Evolutionary conservation across 768 basidiomycete genomes (phyloP), one percentile per base, ranked within the genome.

Genomic region (Russula lepida): DNA sequence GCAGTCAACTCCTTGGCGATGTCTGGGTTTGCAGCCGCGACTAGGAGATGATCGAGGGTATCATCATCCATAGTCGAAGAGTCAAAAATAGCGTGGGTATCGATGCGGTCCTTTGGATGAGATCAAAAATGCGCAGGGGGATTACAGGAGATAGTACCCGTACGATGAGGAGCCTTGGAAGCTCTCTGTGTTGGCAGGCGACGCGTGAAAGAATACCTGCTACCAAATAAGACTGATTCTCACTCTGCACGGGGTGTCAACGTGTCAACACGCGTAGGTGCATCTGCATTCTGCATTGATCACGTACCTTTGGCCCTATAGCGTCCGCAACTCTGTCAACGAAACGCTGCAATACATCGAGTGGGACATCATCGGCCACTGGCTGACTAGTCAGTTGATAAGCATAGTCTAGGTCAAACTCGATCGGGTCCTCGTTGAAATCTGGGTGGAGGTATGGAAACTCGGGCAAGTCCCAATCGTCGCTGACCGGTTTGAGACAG

Each of bases 391-490:
- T 75, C 33, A 78, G 72, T 44, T 79, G 74, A 54, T 81, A 78
- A 3, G 85, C 80, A 28, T 74, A 75, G 63, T 85, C 82, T 4
- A 91, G 69, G 68, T 85, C 81, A 56, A 83, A 77, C 35, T 81
- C 79, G 4, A 76, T 73, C n/a, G 76, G 68, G 17, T 75, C 74
- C n/a, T 74, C 75, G 27, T 77, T 77, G 33, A 90, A 69, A 68
- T 88, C 81, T 1, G 86, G 78, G 64, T 84, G 82, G 25, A 89
- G 69, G 68, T 85, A 81, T 0, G 89, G 88, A 66, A 90, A 91
- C 12, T 83, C 82, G 1, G 82, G 82, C 28, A 81, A 73, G 60
- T 89, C 87, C 88, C 88, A 91, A 59, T 91, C 88, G n/a, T 89
- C 85, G 62, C 83, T 81, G 12, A 81, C 75, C 0, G 87, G 87